These are phyloP conservation scores for Fusarium falciforme DNA, from an alignment of 2,329 filamentous ascomycete species.

Conservation along the genomic window DNA sequence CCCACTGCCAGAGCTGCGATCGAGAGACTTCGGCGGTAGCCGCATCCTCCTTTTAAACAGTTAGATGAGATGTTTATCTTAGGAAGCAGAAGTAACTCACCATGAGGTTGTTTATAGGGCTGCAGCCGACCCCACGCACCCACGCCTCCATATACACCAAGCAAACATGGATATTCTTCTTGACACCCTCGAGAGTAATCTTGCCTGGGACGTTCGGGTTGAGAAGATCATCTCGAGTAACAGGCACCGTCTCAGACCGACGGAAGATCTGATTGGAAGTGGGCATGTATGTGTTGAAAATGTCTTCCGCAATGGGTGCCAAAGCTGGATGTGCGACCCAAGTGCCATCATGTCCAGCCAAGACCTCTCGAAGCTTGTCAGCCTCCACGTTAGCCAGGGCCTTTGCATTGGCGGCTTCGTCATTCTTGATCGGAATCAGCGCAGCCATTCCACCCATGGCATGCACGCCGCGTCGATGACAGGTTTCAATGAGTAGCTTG, in stretches of 20 bases:
- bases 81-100: not conserved
- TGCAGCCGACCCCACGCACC: conserved; percentile 95
- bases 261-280: conserved; percentile 96
- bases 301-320: conserved; percentile 85
- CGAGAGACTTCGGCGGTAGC: conserved; percentile 96
- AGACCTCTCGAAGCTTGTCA: conserved; percentile 96
- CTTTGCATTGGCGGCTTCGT: conserved; percentile 88
- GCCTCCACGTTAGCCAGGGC: conserved; percentile 93
- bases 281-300: conserved; percentile 99
- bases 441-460: conserved; percentile 99
- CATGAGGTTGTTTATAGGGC: conserved; percentile 98
- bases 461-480: conserved; percentile 95
- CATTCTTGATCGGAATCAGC: conserved; percentile 98
- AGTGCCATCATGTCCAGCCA: conserved; percentile 93
- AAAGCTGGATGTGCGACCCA: conserved; percentile 98
- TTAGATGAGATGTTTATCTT: not conserved
- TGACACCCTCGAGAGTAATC: conserved; percentile 93
- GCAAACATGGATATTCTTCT: conserved; percentile 97
- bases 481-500: conserved; percentile 97
- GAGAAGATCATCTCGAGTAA: conserved; percentile 88
- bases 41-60: conserved; percentile 76
- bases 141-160: conserved; percentile 99
- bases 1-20: conserved; percentile 97
- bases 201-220: conserved; percentile 98
- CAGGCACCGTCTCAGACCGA: conserved; percentile 87